Percentiles rank a stretch among this genome's conserved stretches.
phyloP scores from a whole-genome alignment of 306 rosid genomes.

The Alnus glutinosa region DNA sequence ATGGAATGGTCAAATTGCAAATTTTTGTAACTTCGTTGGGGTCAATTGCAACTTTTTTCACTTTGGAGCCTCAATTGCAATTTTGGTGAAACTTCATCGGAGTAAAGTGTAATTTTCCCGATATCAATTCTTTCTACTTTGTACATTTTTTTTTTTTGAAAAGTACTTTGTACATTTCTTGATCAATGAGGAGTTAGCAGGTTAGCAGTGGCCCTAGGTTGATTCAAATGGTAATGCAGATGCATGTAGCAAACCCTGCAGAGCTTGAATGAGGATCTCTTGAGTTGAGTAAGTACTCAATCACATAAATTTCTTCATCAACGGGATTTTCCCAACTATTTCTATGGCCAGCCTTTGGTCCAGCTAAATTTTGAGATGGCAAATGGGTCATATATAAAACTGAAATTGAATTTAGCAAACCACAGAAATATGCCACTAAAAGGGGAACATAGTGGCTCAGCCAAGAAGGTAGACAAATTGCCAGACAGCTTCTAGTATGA shows the following conservation, averaged over 20 bases:
- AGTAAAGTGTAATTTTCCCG: no score
- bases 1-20: no score
- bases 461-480: background rate
- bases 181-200: no score
- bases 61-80: no score
- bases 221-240: background rate
- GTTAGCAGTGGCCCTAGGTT: background rate
- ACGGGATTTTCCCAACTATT: no score
- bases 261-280: no score
- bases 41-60: no score
- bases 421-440: background rate
- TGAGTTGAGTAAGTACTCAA: no score
- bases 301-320: no score
- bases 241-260: background rate
- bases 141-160: no score
- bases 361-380: background rate
- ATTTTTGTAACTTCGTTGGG: no score
- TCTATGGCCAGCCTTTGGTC: background rate
- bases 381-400: background rate
- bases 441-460: background rate
- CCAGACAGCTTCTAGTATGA: background rate
- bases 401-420: background rate
- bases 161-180: background rate
- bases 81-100: no score
- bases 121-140: background rate